These are phyloP conservation scores for Botrytis porri DNA, from an alignment of 2,329 filamentous ascomycete species.

Conservation along the genomic window DNA sequence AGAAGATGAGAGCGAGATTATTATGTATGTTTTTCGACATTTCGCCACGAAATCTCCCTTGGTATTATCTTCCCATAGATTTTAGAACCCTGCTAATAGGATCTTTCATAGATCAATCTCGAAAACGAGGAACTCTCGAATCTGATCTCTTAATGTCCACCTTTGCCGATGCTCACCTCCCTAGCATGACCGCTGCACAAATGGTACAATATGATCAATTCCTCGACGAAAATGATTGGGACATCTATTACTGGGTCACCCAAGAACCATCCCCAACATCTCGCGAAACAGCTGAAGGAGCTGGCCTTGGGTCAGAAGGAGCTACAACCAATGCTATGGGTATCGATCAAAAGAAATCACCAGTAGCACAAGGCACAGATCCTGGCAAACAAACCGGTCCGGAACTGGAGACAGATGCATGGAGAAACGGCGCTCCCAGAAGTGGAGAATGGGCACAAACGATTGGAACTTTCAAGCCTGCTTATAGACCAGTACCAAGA, in stretches of 20 bases:
- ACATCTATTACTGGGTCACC: conserved; percentile 99
- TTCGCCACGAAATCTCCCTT: background rate
- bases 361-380: conserved; percentile 31
- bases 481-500: conserved; percentile 83
- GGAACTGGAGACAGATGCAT: conserved; percentile 32
- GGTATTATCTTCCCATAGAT: background rate
- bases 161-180: conserved; percentile 79
- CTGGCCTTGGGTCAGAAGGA: conserved; percentile 39
- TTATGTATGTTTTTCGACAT: conserved; percentile 47
- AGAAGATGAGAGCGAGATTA: conserved; percentile 85
- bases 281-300: conserved; percentile 53
- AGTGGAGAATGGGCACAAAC: conserved; percentile 96
- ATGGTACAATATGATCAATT: conserved; percentile 85
- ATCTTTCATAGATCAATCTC: conserved; percentile 75
- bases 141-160: conserved; percentile 94
- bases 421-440: conserved; percentile 39
- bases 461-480: conserved; percentile 87
- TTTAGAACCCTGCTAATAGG: conserved; percentile 18
- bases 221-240: conserved; percentile 99
- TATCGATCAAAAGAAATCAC: conserved; percentile 11
- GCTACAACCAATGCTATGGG: conserved; percentile 17
- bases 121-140: conserved; percentile 93
- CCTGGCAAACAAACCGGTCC: conserved; percentile 27
- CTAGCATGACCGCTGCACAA: conserved; percentile 67
- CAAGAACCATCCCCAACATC: conserved; percentile 68